Evolutionary conservation across 495 filamentous ascomycete genomes (phyloP).

Genomic region (Podospora fimiseda): DNA sequence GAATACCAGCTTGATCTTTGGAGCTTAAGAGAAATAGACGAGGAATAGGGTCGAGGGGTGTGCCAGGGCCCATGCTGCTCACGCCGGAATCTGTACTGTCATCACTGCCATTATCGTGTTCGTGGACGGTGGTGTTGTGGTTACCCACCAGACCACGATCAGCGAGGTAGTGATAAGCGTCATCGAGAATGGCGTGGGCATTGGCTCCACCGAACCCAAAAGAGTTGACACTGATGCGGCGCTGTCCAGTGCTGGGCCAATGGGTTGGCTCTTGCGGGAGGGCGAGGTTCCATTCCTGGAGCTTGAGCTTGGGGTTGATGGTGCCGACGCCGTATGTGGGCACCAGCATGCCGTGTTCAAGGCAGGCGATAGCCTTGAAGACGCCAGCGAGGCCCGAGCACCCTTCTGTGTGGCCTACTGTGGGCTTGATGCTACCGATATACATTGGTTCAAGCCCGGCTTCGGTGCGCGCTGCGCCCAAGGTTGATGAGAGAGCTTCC

Average conservation of each 20-base stretch:
- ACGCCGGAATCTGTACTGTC: neutral
- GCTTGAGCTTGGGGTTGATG: constrained; percentile 33
- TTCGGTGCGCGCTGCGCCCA: neutral
- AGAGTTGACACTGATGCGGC: constrained; percentile 27
- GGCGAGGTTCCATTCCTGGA: constrained; percentile 35
- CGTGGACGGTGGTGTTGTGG: constrained; percentile 1
- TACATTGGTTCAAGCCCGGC: neutral
- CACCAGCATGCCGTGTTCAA: constrained; percentile 44
- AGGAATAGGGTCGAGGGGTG: neutral
- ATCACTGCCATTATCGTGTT: neutral
- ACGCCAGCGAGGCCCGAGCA: constrained; percentile 46
- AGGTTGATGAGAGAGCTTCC: constrained; percentile 22
- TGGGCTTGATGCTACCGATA: constrained; percentile 39
- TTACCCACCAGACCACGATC: neutral
- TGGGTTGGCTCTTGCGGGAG: constrained; percentile 12
- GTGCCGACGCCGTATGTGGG: constrained; percentile 38
- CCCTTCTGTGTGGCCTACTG: constrained; percentile 52
- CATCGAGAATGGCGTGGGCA: constrained; percentile 36
- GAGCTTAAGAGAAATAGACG: neutral
- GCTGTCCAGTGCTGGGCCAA: constrained; percentile 8
- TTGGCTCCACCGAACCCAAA: constrained; percentile 42
- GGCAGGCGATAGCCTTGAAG: constrained; percentile 48
- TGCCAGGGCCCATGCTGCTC: neutral
- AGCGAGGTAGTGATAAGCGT: constrained; percentile 20
- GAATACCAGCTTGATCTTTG: neutral